Percentiles rank a stretch among this genome's conserved stretches.
phyloP scores from a whole-genome alignment of 139 green algal genomes.

The Trebouxia sp. region DNA sequence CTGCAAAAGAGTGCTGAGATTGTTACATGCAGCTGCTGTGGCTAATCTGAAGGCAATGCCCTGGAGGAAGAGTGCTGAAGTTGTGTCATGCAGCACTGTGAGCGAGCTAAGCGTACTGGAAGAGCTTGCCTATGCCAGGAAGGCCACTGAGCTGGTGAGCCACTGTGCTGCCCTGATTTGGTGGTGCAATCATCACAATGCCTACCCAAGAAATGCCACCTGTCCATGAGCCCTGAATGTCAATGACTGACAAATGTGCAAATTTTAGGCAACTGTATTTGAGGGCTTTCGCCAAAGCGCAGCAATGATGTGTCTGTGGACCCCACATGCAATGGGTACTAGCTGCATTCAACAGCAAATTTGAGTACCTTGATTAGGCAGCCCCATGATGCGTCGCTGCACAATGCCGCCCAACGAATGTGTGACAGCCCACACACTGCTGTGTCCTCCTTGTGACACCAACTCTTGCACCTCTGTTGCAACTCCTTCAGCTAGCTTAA shows the following conservation, averaged over 20 bases:
- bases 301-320: too few relatives aligned
- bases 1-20: too few relatives aligned
- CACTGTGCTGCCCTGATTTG: slow-evolving; percentile 23
- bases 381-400: slow-evolving; percentile 26
- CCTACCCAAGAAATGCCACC: slow-evolving; percentile 24
- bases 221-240: too few relatives aligned
- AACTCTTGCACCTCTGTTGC: slow-evolving; percentile 20
- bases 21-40: too few relatives aligned
- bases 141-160: background rate
- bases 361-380: slow-evolving; percentile 30
- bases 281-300: too few relatives aligned
- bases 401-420: slow-evolving; percentile 28
- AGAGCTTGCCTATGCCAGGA: slow-evolving; percentile 23
- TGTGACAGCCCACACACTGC: slow-evolving; percentile 28
- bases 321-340: too few relatives aligned
- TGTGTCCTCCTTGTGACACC: background rate
- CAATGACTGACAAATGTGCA: too few relatives aligned
- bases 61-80: too few relatives aligned
- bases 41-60: too few relatives aligned
- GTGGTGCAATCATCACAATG: slow-evolving; percentile 32
- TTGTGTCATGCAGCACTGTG: background rate
- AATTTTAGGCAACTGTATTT: too few relatives aligned
- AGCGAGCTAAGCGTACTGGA: background rate
- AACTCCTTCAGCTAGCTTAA: slow-evolving; percentile 16
- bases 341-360: too few relatives aligned